phyloP scores from a whole-genome alignment of 2,329 filamentous ascomycete species.

The Dendrostoma leiphaemia region DNA sequence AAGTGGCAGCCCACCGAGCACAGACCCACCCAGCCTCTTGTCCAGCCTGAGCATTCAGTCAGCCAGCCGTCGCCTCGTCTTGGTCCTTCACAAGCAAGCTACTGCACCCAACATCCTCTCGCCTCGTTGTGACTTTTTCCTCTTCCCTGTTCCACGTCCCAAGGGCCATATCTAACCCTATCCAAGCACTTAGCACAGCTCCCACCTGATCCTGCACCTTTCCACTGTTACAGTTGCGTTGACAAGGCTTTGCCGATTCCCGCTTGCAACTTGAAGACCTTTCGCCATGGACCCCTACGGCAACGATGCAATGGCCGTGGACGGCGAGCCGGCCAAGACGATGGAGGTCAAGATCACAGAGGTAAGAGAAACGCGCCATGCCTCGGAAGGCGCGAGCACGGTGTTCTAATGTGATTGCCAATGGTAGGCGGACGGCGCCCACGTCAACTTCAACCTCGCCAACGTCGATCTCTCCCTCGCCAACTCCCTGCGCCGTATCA shows the following conservation, averaged over 20 bases:
- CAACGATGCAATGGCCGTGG: slow-evolving; percentile 60
- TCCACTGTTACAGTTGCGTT: neutral
- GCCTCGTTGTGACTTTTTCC: too few relatives aligned
- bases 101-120: too few relatives aligned
- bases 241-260: too few relatives aligned
- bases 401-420: slow-evolving; percentile 22
- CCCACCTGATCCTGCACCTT: neutral
- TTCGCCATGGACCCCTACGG: slow-evolving; percentile 48
- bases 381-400: neutral
- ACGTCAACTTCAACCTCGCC: slow-evolving; percentile 88
- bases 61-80: too few relatives aligned
- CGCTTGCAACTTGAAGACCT: neutral
- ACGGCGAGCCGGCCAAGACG: slow-evolving; percentile 42
- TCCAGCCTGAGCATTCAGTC: too few relatives aligned
- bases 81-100: neutral
- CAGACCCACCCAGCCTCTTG: neutral
- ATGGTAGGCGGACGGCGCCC: slow-evolving; percentile 68
- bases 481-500: slow-evolving; percentile 86
- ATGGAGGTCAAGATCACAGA: slow-evolving; percentile 55
- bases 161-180: too few relatives aligned
- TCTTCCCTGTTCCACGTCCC: too few relatives aligned
- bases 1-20: too few relatives aligned
- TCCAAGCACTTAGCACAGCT: too few relatives aligned
- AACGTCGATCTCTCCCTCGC: slow-evolving; percentile 89
- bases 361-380: slow-evolving; percentile 36